Base-by-base conservation (phyloP, 2,329 filamentous ascomycete species). In the Monilinia fructicola region DNA sequence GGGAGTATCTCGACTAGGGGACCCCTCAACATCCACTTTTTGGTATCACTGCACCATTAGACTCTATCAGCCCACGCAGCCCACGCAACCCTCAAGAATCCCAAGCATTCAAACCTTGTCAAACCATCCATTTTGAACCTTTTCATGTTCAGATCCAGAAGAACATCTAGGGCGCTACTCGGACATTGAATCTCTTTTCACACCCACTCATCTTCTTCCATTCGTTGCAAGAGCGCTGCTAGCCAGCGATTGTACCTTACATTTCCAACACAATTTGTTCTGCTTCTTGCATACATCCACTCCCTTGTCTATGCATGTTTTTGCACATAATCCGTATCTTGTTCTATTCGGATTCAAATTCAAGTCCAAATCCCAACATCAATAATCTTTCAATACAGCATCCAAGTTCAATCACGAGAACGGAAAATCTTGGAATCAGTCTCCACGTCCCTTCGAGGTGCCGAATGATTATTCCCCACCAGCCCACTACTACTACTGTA, bases 161-260 rank as follows among this genome's bases (percentile, higher is more conserved):
- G 46, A 61, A 50, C 58, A 23, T 61, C 58, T 50, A 50, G 50
- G 48, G 63, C 54, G 53, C 54, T 50, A 59, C 54, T 7, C 21
- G 38, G 44, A 40, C 54, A 59, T 42, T 48, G 23, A 55, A 38
- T 23, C 28, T 55, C 40, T 21, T 16, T 28, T 46, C 18, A 5
- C n/a, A 40, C 23, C 64, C 64, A 66, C 56, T 62, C 58, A 54
- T 28, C 38, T 18, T 54, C 48, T 23, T 52, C 38, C 31, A 3
- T 66, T 62, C 35, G 23, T 35, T 54, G 62, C 11, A 38, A 64
- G 42, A 65, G 42, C 9, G 63, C 54, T 65, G 63, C 64, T 54
- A 66, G 64, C 40, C 65, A 64, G 65, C 59, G 23, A 67, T 67
- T 55, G 65, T 63, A 54, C 64, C 56, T 66, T 63, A 48, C 58